These are phyloP conservation scores for Crucihimalaya himalaica DNA, from an alignment of 345 rosid species.

Conservation along the genomic window DNA sequence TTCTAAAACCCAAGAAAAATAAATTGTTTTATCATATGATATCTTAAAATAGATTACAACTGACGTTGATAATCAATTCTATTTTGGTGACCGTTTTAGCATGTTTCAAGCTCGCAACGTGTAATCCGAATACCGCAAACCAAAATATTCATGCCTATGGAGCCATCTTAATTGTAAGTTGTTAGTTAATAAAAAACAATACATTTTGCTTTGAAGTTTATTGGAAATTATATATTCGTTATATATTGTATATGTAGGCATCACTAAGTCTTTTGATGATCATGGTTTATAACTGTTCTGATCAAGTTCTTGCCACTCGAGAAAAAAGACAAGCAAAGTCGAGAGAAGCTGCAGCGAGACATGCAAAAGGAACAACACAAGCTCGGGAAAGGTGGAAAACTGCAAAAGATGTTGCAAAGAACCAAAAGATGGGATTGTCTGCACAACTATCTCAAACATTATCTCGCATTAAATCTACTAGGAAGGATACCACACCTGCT, in stretches of 20 bases:
- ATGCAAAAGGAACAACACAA: conserved; percentile 83
- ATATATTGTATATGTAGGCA: conserved; percentile 52
- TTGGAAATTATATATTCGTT: not conserved
- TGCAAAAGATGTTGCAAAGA: conserved; percentile 65
- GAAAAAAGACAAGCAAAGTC: conserved; percentile 62
- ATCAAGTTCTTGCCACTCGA: conserved; percentile 64
- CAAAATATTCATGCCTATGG: conserved; percentile 88
- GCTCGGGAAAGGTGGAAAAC: conserved; percentile 87
- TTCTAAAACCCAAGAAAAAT: conserved; percentile 1
- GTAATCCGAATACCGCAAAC: conserved; percentile 59
- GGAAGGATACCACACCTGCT: conserved; percentile 36
- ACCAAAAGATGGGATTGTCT: conserved; percentile 55
- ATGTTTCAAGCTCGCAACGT: conserved; percentile 78
- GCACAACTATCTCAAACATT: conserved; percentile 66
- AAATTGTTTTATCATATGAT: not conserved
- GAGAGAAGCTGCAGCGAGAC: conserved; percentile 78
- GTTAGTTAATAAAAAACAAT: not conserved
- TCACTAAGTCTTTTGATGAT: conserved; percentile 54
- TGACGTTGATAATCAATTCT: not conserved
- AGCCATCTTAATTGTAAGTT: conserved; percentile 78
- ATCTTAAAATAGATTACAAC: not conserved
- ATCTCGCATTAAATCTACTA: conserved; percentile 60
- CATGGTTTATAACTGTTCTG: conserved; percentile 66
- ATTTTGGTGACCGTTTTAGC: conserved; percentile 45
- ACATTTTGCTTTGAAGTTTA: not conserved